phyloP scores from a whole-genome alignment of 2,329 filamentous ascomycete genomes.

The Fusarium humuli region DNA sequence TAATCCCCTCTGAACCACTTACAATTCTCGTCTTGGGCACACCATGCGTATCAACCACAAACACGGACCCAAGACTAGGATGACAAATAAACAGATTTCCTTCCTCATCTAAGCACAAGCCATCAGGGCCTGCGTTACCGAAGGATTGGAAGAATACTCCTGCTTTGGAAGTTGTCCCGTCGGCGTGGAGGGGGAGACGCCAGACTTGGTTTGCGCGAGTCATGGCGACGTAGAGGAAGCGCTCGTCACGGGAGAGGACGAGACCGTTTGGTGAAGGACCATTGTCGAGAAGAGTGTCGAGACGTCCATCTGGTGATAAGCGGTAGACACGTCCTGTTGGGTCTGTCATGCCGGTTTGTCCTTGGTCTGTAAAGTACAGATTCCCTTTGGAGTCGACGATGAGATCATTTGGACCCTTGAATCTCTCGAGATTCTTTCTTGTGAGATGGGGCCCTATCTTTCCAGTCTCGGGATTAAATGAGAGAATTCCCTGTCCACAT shows the following conservation, averaged over 20 bases:
- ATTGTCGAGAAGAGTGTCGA: constrained; percentile 54
- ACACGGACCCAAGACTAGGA: constrained; percentile 52
- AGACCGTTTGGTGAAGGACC: constrained; percentile 56
- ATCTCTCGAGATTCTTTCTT: constrained; percentile 55
- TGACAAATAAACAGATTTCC: constrained; percentile 53
- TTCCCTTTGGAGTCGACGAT: constrained; percentile 53
- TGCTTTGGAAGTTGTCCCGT: constrained; percentile 54
- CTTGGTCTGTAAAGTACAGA: constrained; percentile 59
- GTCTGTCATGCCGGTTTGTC: constrained; percentile 58
- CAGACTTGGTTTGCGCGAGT: constrained; percentile 56
- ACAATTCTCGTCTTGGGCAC: constrained; percentile 53
- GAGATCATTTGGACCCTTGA: constrained; percentile 58
- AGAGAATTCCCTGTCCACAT: constrained; percentile 50
- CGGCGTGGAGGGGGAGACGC: constrained; percentile 53
- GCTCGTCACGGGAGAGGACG: constrained; percentile 54
- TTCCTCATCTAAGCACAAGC: constrained; percentile 55
- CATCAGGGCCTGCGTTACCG: constrained; percentile 56
- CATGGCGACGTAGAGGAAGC: constrained; percentile 56
- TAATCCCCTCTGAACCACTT: constrained; percentile 49
- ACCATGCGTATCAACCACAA: constrained; percentile 53
- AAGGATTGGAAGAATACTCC: constrained; percentile 56
- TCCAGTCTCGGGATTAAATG: constrained; percentile 48
- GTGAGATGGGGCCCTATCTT: constrained; percentile 49
- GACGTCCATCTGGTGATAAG: constrained; percentile 48
- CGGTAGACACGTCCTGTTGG: constrained; percentile 56